Percentiles rank a stretch among this genome's conserved stretches.
Conservation (phyloP, 768 basidiomycete genomes). For the Mrakia frigida region DNA sequence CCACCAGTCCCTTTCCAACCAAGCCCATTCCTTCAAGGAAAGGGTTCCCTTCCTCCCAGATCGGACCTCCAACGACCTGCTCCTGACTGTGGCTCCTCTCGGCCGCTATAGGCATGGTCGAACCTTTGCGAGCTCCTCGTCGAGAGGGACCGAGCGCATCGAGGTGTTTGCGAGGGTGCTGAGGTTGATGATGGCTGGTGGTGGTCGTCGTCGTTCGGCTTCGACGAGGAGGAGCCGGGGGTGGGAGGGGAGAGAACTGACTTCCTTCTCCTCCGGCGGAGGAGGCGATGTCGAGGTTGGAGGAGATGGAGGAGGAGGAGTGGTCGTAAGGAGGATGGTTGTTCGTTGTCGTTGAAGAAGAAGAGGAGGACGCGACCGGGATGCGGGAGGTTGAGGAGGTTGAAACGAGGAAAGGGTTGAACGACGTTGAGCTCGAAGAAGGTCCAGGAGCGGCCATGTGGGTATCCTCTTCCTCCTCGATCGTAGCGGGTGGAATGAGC, state of each 20-base stretch:
- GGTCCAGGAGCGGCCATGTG: background rate
- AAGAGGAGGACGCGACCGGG: background rate
- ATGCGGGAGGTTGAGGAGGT: background rate
- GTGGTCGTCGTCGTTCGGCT: background rate
- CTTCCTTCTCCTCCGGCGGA: background rate
- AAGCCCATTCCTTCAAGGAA: constrained; percentile 22
- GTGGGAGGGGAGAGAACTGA: background rate
- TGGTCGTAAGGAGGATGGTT: too few species aligned
- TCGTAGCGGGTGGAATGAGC: constrained; percentile 4
- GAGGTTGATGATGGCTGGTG: constrained; percentile 4
- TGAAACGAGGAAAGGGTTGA: background rate
- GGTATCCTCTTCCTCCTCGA: background rate
- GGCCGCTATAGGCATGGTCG: background rate
- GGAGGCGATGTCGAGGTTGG: too few species aligned
- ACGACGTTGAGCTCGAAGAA: background rate
- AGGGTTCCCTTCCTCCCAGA: constrained; percentile 23
- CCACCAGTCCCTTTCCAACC: constrained; percentile 7
- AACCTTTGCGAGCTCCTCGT: constrained; percentile 12
- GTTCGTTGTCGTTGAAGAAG: too few species aligned
- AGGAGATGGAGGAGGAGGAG: background rate
- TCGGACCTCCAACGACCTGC: constrained; percentile 3
- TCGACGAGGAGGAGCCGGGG: constrained; percentile 1
- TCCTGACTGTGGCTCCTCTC: background rate
- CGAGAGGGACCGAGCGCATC: constrained; percentile 24
- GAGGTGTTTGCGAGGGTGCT: constrained; percentile 10